phyloP scores from a whole-genome alignment of 306 rosid genomes.

The Hippophae rhamnoides region DNA sequence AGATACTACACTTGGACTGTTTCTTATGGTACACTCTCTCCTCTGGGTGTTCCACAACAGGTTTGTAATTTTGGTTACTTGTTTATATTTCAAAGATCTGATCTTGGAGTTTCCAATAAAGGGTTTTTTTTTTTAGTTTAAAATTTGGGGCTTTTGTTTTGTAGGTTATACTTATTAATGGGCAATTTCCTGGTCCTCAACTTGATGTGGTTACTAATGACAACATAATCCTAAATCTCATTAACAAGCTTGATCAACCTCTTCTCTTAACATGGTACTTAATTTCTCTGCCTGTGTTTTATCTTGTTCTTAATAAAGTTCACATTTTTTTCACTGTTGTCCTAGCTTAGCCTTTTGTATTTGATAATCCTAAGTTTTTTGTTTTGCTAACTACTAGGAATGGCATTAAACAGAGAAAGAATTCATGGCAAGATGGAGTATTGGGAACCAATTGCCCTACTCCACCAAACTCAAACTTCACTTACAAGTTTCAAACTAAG shows the following conservation, averaged over 20 bases:
- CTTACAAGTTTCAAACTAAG: constrained; percentile 77
- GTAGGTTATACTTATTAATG: constrained; percentile 85
- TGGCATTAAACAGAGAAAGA: constrained; percentile 90
- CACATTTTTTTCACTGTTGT: not conserved
- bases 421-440: constrained; percentile 99
- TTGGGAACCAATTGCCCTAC: constrained; percentile 90
- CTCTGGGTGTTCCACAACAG: constrained; percentile 78
- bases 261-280: constrained; percentile 62
- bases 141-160: constrained; percentile 23
- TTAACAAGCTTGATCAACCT: constrained; percentile 87
- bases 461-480: constrained; percentile 81
- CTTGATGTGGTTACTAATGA: constrained; percentile 83
- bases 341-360: not conserved
- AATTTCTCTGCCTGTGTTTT: not conserved
- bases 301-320: not conserved
- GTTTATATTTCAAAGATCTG: constrained; percentile 17
- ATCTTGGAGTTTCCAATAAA: constrained; percentile 12
- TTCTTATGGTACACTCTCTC: constrained; percentile 77
- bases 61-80: constrained; percentile 29
- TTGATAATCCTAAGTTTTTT: not conserved
- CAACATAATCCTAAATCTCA: constrained; percentile 75
- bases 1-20: constrained; percentile 77
- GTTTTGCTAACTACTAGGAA: constrained; percentile 43
- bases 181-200: constrained; percentile 93
- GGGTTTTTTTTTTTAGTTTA: constrained; percentile 9